These are phyloP conservation scores for Aureobasidium sp. DNA, from an alignment of 2,329 filamentous ascomycete genomes.

Conservation along the genomic window DNA sequence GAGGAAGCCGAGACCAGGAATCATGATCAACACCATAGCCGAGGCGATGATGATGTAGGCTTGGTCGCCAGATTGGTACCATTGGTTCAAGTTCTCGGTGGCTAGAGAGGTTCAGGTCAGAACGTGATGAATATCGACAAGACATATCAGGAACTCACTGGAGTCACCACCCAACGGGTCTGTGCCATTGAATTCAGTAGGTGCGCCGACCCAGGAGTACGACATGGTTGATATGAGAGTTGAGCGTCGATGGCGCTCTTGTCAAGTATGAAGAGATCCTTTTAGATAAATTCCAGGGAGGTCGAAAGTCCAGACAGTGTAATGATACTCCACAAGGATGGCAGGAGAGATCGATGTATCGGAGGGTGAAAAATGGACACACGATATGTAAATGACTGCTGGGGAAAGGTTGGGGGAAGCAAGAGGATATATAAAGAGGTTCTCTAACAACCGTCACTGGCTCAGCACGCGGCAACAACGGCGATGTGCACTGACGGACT, in stretches of 20 bases:
- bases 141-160: slow-evolving; percentile 48
- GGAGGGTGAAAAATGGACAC: neutral
- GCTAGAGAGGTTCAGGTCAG: slow-evolving; percentile 43
- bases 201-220: slow-evolving; percentile 42
- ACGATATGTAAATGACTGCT: slow-evolving; percentile 11
- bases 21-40: slow-evolving; percentile 93
- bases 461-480: slow-evolving; percentile 16
- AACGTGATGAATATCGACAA: neutral
- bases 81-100: slow-evolving; percentile 87
- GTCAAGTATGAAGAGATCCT: neutral
- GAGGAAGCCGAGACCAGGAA: slow-evolving; percentile 92
- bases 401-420: slow-evolving; percentile 12
- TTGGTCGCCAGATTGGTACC: slow-evolving; percentile 86
- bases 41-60: slow-evolving; percentile 86
- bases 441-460: slow-evolving; percentile 11
- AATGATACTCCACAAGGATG: neutral
- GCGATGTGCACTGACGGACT: slow-evolving; percentile 15
- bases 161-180: slow-evolving; percentile 67
- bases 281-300: neutral
- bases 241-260: slow-evolving; percentile 22
- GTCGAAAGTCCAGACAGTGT: slow-evolving; percentile 6
- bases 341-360: neutral
- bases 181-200: slow-evolving; percentile 45
- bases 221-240: slow-evolving; percentile 36
- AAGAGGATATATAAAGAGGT: slow-evolving; percentile 16